Percentiles rank a stretch among this genome's conserved stretches.
Conservation (phyloP, 768 basidiomycete species). For the Piloderma croceum region DNA sequence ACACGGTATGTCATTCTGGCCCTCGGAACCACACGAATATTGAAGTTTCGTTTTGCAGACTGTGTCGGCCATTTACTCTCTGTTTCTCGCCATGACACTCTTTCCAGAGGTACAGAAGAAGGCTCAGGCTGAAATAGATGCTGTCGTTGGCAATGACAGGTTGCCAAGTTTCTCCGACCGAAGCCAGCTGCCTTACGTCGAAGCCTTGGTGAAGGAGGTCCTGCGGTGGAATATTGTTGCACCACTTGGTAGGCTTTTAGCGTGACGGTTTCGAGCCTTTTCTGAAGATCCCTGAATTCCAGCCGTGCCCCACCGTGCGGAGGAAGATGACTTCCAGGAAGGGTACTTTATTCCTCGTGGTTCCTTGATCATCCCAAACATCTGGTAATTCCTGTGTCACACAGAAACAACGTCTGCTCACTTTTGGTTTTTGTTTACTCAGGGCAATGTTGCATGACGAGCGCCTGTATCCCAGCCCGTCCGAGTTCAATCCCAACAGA, state of each 20-base stretch:
- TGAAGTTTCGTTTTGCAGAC: constrained; percentile 12
- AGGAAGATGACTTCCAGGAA: constrained; percentile 27
- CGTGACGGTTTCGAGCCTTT: not conserved
- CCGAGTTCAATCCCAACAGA: constrained; percentile 48
- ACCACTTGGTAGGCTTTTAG: constrained; percentile 10
- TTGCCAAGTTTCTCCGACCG: constrained; percentile 22
- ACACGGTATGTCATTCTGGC: constrained; percentile 25
- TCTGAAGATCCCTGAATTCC: not conserved
- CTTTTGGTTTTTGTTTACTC: not conserved
- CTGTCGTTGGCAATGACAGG: constrained; percentile 17
- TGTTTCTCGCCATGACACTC: constrained; percentile 26
- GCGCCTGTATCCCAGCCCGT: constrained; percentile 24
- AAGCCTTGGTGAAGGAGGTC: constrained; percentile 21
- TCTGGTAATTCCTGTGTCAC: constrained; percentile 31
- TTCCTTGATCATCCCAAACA: constrained; percentile 45
- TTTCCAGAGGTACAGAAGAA: constrained; percentile 20
- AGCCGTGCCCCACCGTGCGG: constrained; percentile 24
- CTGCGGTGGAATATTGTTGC: constrained; percentile 18
- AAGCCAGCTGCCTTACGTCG: constrained; percentile 19
- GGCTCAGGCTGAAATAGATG: constrained; percentile 26
- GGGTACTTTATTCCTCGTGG: constrained; percentile 36
- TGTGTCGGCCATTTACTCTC: constrained; percentile 18
- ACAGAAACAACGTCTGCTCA: not conserved
- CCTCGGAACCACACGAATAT: not conserved
- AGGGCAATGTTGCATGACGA: constrained; percentile 33